phyloP scores from a whole-genome alignment of 768 basidiomycete species.

The Trametes coccinea region DNA sequence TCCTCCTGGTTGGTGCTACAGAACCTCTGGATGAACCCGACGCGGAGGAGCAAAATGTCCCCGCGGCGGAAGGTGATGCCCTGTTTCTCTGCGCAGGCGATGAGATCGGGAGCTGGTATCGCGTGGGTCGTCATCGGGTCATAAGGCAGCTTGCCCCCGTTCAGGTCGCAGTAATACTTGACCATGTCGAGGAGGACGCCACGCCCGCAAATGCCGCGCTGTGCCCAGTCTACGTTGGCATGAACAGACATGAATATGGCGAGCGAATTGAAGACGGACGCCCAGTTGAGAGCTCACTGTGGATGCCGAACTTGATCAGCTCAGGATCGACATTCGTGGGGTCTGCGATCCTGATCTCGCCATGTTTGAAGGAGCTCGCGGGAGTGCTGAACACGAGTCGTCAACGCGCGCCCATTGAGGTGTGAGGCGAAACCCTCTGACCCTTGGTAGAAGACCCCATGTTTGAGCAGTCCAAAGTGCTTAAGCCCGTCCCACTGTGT shows the following conservation, averaged over 20 bases:
- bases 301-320: slow-evolving; percentile 58
- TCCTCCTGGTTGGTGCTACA: slow-evolving; percentile 43
- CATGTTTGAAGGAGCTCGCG: slow-evolving; percentile 42
- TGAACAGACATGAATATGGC: too few relatives aligned
- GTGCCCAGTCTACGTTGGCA: slow-evolving; percentile 57
- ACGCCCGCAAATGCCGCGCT: slow-evolving; percentile 68
- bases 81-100: slow-evolving; percentile 58
- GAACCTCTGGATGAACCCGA: slow-evolving; percentile 65
- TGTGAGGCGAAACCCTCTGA: slow-evolving; percentile 42
- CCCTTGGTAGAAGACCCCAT: slow-evolving; percentile 61
- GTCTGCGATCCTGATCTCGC: slow-evolving; percentile 48
- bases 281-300: slow-evolving; percentile 46
- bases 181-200: slow-evolving; percentile 69
- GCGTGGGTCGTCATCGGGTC: slow-evolving; percentile 62
- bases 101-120: slow-evolving; percentile 53
- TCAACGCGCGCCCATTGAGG: background rate
- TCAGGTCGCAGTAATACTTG: slow-evolving; percentile 44
- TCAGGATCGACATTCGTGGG: slow-evolving; percentile 49
- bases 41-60: slow-evolving; percentile 60
- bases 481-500: slow-evolving; percentile 71
- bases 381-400: slow-evolving; percentile 39
- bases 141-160: slow-evolving; percentile 48
- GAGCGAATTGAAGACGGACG: too few relatives aligned
- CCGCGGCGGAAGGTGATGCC: slow-evolving; percentile 58
- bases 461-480: slow-evolving; percentile 54